Evolutionary conservation across 805 yeast genomes (phyloP).

Genomic region (Cyberlindnera maclurae): DNA sequence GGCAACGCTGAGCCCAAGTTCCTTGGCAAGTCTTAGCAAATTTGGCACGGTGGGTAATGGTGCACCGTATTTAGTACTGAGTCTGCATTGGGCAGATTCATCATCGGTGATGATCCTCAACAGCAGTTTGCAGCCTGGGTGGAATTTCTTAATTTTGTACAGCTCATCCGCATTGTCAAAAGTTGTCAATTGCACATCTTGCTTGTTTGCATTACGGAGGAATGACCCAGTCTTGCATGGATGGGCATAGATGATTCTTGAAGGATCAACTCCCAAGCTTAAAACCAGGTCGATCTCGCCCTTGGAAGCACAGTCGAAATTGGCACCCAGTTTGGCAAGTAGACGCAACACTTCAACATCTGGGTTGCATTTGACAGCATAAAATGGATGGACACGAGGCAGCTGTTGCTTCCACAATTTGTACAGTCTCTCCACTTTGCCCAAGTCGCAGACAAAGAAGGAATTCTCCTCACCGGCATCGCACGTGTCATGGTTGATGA

Average conservation of each 20-base stretch:
- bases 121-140: conserved; percentile 64
- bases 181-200: conserved; percentile 64
- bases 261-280: conserved; percentile 53
- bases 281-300: conserved; percentile 69
- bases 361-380: conserved; percentile 94
- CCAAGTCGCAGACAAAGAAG: conserved; percentile 82
- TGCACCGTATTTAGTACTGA: conserved; percentile 88
- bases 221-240: conserved; percentile 90
- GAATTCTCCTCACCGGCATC: conserved; percentile 77
- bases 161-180: conserved; percentile 87
- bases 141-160: conserved; percentile 57
- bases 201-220: conserved; percentile 58
- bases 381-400: conserved; percentile 78
- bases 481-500: conserved; percentile 50
- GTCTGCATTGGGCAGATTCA: conserved; percentile 74
- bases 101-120: conserved; percentile 88
- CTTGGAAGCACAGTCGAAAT: conserved; percentile 91
- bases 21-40: conserved; percentile 55
- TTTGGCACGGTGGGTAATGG: conserved; percentile 43
- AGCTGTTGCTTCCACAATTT: conserved; percentile 55
- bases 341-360: conserved; percentile 49
- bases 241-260: conserved; percentile 79
- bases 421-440: conserved; percentile 56
- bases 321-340: conserved; percentile 57
- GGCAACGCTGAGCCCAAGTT: conserved; percentile 52